Evolutionary conservation across 495 filamentous ascomycete genomes (phyloP), one percentile per base, ranked within the genome.

Genomic region (Stereocaulon alpinum): DNA sequence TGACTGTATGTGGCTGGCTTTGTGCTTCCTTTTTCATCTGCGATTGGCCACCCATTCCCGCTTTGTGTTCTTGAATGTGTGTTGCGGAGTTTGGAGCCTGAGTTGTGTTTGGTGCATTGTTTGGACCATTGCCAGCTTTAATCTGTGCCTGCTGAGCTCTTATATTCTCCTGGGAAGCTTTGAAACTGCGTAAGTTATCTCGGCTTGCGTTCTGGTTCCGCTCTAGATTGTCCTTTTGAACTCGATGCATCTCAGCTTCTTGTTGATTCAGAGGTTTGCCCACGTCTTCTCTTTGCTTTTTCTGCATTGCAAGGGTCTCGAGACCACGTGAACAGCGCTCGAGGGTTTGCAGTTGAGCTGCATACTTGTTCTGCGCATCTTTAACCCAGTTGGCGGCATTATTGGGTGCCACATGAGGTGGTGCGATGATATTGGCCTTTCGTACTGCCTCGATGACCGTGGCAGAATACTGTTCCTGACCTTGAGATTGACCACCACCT

Each of bases 281-380:
- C 64, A 62, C 24, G 45, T 61, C 64, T 43, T 76, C 73, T 6
- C 73, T 74, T 54, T 71, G 56, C 10, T 75, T 72, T 12, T 68
- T 58, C 72, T 67, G 4, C 73, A 69, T 10, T 71, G 70, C 24
- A 37, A 70, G 29, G 12, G 64, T 47, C 49, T 44, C 42, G 12
- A 70, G 20, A 24, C 53, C 53, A 0, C 24, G 32, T 12, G 71
- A 66, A n/a, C 74, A 73, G 17, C 73, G 70, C 55, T 82, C 79
- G 51, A 77, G 74, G 59, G 75, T 80, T 64, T 81, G 77, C 22
- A 81, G 68, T 6, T 75, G 72, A 55, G 76, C 73, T 17, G 77
- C 79, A 65, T 80, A 80, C 60, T 76, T 72, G 24, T 74, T 65
- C 55, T 73, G 77, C n/a, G 76, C 76, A 64, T 82, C 79, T 11